A percentile compares a stretch with the other conserved stretches of the same genome.
These are phyloP conservation scores for Oidiodendron maius DNA, from an alignment of 495 filamentous ascomycete genomes.

Conservation along the genomic window DNA sequence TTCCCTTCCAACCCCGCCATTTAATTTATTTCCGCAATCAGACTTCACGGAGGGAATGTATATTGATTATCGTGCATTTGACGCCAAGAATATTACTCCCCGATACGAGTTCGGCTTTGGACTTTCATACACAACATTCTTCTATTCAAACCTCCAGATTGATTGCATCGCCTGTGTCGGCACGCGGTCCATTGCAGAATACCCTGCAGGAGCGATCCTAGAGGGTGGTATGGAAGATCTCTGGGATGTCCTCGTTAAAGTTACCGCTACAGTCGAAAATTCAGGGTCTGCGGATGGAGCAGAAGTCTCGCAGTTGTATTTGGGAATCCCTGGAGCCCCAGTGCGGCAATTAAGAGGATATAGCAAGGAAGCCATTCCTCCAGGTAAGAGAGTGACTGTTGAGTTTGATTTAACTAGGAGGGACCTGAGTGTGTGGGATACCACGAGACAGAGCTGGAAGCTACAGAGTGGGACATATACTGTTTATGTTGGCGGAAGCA, in stretches of 20 bases:
- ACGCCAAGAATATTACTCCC: conserved; percentile 49
- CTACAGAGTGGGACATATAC: conserved; percentile 40
- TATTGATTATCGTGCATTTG: conserved; percentile 67
- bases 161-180: conserved; percentile 18
- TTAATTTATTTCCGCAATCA: conserved; percentile 42
- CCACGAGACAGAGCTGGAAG: conserved; percentile 52
- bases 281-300: conserved; percentile 37
- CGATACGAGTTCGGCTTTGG: conserved; percentile 70
- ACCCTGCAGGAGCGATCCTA: conserved; percentile 34
- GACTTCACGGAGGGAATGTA: conserved; percentile 58
- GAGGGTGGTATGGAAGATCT: conserved; percentile 56
- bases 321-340: conserved; percentile 49
- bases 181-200: conserved; percentile 25
- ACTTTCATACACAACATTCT: conserved; percentile 60
- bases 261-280: conserved; percentile 51
- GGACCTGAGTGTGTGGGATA: conserved; percentile 66
- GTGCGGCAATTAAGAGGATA: conserved; percentile 35
- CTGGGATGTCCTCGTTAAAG: conserved; percentile 50
- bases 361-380: conserved; percentile 54
- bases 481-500: conserved; percentile 57
- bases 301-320: conserved; percentile 41
- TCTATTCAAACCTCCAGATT: conserved; percentile 35
- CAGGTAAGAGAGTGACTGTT: conserved; percentile 37
- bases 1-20: conserved; percentile 27
- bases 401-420: conserved; percentile 51